Base-by-base conservation (phyloP, 768 basidiomycete genomes). In the Glaciozyma antarctica region DNA sequence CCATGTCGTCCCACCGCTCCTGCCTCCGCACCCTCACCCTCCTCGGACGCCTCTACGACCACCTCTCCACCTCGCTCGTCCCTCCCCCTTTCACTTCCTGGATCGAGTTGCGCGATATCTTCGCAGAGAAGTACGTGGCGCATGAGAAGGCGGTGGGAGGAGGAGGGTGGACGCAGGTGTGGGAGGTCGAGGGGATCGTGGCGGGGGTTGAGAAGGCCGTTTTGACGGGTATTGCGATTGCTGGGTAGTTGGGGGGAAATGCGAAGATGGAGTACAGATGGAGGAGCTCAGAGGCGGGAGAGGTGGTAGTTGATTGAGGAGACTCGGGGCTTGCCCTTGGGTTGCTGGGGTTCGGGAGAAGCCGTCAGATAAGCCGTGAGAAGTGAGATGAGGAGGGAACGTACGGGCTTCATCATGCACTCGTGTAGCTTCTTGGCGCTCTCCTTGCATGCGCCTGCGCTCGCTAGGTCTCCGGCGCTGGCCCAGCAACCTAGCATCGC, bases 261-360 rank as follows among this genome's bases (percentile, higher is more conserved):
- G 10, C 24, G 15, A 38, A 32, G n/a, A 9, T 48, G 17, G 12
- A 34, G 49, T 28, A 57, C 48, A 16, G 58, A 22, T 16, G 26
- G 22, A n/a, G 38, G 49, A 24, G 59, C 49, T 44, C 32, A 53
- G 15, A 62, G 52, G 16, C 57, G 54, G 7, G 66, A 32, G 49
- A 92, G 83, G 76, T 91, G 88, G 76, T 89, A 92, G 77, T 93
- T 92, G 79, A 93, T 90, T 43, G 87, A 84, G 43, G 90, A 83
- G 74, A 81, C 82, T 59, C 85, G 88, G 52, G 77, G 76, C 75
- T 85, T 88, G 66, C 83, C 83, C 57, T 81, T 80, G 74, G 84
- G 79, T 16, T 86, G 85, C 88, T 91, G 73, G 17, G 19, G 45
- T 63, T 28, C 24, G 17, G 16, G 9, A 24, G 58, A 26, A 28